These are phyloP conservation scores for Neurospora africana DNA, from an alignment of 495 filamentous ascomycete species.

Conservation along the genomic window DNA sequence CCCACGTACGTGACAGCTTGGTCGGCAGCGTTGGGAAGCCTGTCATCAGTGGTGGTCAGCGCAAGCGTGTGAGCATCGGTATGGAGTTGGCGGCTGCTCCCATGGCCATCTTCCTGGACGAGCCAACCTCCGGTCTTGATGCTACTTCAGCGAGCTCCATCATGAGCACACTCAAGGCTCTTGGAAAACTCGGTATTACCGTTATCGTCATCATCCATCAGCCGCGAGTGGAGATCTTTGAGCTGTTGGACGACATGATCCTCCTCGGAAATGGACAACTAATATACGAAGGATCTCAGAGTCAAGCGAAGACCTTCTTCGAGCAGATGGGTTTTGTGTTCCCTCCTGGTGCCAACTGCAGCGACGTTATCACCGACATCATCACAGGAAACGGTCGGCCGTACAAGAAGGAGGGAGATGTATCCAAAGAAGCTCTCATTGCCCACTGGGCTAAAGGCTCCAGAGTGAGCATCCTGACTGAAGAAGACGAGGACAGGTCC, in stretches of 20 bases:
- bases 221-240: slow-evolving; percentile 37
- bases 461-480: not conserved
- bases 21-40: slow-evolving; percentile 35
- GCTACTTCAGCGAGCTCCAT: slow-evolving; percentile 53
- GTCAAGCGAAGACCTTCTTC: slow-evolving; percentile 32
- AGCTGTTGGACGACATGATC: slow-evolving; percentile 36
- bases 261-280: slow-evolving; percentile 34
- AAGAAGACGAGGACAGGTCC: not conserved
- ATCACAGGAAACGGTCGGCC: slow-evolving; percentile 36
- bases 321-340: slow-evolving; percentile 34
- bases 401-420: slow-evolving; percentile 35
- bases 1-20: slow-evolving; percentile 31
- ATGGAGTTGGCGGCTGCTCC: slow-evolving; percentile 57
- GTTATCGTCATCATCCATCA: slow-evolving; percentile 39
- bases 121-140: slow-evolving; percentile 56
- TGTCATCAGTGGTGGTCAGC: slow-evolving; percentile 38
- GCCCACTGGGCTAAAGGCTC: slow-evolving; percentile 20
- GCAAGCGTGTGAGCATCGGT: slow-evolving; percentile 42
- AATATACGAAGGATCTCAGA: slow-evolving; percentile 31
- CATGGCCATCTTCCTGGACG: slow-evolving; percentile 54
- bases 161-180: slow-evolving; percentile 38
- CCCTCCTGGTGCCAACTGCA: slow-evolving; percentile 30
- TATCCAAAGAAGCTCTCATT: slow-evolving; percentile 32
- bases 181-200: slow-evolving; percentile 34
- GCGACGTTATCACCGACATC: slow-evolving; percentile 42